Conservation (phyloP, 2,329 filamentous ascomycete genomes). For the Cytospora piceae region DNA sequence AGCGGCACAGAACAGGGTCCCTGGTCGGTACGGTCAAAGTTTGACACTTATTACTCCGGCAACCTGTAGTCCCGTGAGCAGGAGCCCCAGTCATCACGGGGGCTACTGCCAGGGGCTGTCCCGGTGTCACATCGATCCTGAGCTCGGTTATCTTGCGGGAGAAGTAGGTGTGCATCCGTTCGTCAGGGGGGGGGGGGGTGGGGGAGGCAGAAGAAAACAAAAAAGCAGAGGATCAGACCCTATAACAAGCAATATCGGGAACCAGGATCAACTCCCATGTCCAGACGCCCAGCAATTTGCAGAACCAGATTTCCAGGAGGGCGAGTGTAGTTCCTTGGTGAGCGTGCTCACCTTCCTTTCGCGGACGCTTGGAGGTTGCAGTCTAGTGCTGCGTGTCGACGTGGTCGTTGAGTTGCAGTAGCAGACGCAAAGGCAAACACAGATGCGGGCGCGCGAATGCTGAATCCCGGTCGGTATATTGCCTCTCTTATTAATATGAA, state of each 20-base stretch:
- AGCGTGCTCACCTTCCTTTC: not conserved
- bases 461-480: not conserved
- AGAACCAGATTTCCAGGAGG: not conserved
- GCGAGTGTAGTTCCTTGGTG: not conserved
- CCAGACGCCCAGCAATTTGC: not conserved
- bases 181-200: not conserved
- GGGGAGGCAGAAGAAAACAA: not conserved
- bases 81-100: not conserved
- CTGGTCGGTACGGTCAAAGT: too few species aligned
- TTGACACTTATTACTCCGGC: too few species aligned
- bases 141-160: conserved; percentile 12
- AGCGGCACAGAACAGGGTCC: too few species aligned
- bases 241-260: not conserved
- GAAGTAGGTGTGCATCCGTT: not conserved
- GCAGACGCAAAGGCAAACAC: not conserved
- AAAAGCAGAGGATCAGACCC: not conserved
- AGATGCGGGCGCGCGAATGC: not conserved
- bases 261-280: not conserved
- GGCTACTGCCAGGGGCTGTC: not conserved
- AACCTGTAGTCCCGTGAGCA: not conserved
- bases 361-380: not conserved
- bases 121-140: conserved; percentile 10
- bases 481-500: not conserved
- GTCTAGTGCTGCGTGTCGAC: conserved; percentile 12
- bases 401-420: conserved; percentile 1